These are phyloP conservation scores for Fusarium tjaetaba DNA, from an alignment of 2,329 filamentous ascomycete genomes.

Conservation along the genomic window DNA sequence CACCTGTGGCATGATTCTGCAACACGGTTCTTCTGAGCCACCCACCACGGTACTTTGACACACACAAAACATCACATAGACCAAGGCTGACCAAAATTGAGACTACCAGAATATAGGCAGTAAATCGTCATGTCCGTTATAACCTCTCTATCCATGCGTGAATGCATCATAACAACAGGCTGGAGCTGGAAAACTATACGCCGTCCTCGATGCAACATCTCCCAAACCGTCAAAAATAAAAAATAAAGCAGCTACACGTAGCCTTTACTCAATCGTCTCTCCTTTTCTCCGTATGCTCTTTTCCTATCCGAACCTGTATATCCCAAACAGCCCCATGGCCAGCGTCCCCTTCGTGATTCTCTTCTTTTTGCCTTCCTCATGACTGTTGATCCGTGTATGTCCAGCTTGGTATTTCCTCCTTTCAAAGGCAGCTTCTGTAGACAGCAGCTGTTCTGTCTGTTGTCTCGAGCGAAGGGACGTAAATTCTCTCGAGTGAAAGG, in stretches of 20 bases:
- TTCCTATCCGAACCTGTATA: constrained; percentile 37
- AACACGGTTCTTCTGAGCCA: background rate
- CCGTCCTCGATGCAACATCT: constrained; percentile 26
- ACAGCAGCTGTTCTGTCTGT: background rate
- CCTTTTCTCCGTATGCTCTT: constrained; percentile 32
- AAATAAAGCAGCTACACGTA: constrained; percentile 8
- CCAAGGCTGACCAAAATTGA: background rate
- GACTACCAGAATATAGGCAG: background rate
- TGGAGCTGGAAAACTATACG: constrained; percentile 23
- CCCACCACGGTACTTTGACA: background rate
- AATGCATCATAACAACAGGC: constrained; percentile 29
- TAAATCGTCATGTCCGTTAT: constrained; percentile 38
- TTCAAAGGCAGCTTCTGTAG: constrained; percentile 13
- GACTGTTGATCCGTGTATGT: constrained; percentile 29
- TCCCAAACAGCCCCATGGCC: constrained; percentile 24
- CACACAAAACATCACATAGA: background rate
- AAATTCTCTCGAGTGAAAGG: constrained; percentile 32
- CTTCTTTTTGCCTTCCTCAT: constrained; percentile 23
- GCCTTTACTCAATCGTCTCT: constrained; percentile 19
- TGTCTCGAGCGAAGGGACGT: constrained; percentile 34
- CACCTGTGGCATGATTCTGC: background rate
- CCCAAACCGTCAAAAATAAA: constrained; percentile 6
- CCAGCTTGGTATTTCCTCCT: constrained; percentile 28
- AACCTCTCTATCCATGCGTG: constrained; percentile 36
- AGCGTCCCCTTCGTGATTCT: constrained; percentile 12